These are phyloP conservation scores for Mycena amicta DNA, from an alignment of 768 basidiomycete genomes.

Conservation along the genomic window DNA sequence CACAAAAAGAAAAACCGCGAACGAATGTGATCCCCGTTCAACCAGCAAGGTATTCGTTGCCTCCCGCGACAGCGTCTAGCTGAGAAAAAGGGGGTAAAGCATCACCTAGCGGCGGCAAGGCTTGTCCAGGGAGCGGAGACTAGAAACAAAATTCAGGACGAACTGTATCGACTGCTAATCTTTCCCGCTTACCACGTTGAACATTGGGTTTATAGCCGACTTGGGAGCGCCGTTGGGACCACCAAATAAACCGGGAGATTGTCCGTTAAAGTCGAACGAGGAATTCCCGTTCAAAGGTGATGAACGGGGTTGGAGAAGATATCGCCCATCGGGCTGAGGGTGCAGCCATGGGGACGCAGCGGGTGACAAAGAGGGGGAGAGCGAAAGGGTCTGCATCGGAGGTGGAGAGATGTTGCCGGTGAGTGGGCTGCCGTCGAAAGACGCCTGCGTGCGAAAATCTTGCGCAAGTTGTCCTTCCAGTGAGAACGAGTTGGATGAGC, in stretches of 20 bases:
- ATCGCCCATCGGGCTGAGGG: conserved; percentile 27
- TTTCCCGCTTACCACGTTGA: conserved; percentile 76
- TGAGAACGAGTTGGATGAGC: conserved; percentile 80
- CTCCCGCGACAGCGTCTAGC: conserved; percentile 81
- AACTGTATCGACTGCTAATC: not conserved
- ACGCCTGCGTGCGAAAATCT: conserved; percentile 74
- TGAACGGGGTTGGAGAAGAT: conserved; percentile 35
- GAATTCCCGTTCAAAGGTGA: conserved; percentile 44
- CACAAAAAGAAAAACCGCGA: conserved; percentile 30
- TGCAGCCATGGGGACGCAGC: conserved; percentile 42
- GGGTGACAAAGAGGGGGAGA: conserved; percentile 65
- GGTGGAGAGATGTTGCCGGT: conserved; percentile 75
- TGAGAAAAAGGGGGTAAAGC: conserved; percentile 77
- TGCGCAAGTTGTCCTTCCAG: conserved; percentile 73
- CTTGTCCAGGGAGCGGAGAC: conserved; percentile 58
- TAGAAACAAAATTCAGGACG: conserved; percentile 28
- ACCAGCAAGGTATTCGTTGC: conserved; percentile 66
- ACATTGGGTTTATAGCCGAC: conserved; percentile 81
- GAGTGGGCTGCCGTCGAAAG: conserved; percentile 60
- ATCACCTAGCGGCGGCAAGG: conserved; percentile 43
- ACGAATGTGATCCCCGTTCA: conserved; percentile 77
- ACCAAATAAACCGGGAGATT: conserved; percentile 48
- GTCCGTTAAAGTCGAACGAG: conserved; percentile 52
- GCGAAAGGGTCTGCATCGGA: conserved; percentile 71
- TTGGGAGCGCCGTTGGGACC: conserved; percentile 64